phyloP scores from a whole-genome alignment of 257 asterid species.

The Penstemon eatonii region DNA sequence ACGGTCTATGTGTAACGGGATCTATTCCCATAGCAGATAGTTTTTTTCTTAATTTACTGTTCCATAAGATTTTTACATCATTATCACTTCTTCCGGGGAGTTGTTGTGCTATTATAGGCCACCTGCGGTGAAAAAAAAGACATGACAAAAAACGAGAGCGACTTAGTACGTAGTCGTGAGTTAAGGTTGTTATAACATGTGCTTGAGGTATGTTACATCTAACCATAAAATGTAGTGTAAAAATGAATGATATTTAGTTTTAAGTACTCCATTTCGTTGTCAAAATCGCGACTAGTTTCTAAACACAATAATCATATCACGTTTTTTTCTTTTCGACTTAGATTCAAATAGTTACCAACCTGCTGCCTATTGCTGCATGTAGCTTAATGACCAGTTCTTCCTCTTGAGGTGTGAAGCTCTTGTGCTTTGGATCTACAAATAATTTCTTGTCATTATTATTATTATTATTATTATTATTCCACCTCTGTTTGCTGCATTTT shows the following conservation, averaged over 20 bases:
- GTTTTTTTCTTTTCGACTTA: not conserved
- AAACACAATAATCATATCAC: not conserved
- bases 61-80: constrained; percentile 80
- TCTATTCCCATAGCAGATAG: constrained; percentile 91
- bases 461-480: not conserved
- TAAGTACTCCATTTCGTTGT: not conserved
- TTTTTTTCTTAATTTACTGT: constrained; percentile 75
- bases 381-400: constrained; percentile 84
- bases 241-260: not conserved
- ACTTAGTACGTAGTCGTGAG: not conserved
- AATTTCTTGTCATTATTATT: not conserved
- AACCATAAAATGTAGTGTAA: not conserved
- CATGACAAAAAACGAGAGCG: not conserved
- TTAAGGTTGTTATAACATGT: not conserved
- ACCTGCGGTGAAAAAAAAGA: constrained; percentile 39
- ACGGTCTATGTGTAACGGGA: constrained; percentile 89
- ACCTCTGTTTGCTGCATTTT: constrained; percentile 46
- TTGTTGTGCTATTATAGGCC: constrained; percentile 89
- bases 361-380: constrained; percentile 87
- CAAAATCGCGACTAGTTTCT: not conserved
- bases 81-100: constrained; percentile 75
- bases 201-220: constrained; percentile 16
- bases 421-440: constrained; percentile 38
- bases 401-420: constrained; percentile 72
- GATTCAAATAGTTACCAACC: constrained; percentile 36